Conservation (phyloP, 306 rosid species). For the Vigna hirtella region DNA sequence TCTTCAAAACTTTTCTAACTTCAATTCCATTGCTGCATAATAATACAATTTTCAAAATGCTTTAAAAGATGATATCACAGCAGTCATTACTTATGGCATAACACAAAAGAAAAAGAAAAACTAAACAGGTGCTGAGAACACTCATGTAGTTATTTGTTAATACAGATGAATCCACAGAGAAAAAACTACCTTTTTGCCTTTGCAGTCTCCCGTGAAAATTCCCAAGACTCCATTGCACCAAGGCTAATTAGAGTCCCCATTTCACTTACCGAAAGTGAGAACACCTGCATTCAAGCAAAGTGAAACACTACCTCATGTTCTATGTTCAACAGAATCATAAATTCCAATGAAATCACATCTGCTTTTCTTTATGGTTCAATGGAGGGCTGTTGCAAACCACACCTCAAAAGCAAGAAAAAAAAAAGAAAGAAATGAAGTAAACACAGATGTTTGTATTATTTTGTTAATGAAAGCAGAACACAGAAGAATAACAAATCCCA, state of each 20-base stretch:
- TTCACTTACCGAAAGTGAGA: conserved; percentile 83
- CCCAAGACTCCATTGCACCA: conserved; percentile 71
- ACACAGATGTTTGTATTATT: no score
- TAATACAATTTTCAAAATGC: conserved; percentile 28
- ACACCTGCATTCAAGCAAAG: conserved; percentile 63
- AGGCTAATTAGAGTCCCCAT: conserved; percentile 81
- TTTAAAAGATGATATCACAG: conserved; percentile 20
- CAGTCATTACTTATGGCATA: not conserved
- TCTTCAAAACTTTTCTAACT: conserved; percentile 80
- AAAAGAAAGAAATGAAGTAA: no score
- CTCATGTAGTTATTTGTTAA: not conserved
- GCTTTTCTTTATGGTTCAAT: not conserved
- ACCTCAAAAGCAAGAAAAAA: no score
- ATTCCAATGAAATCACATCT: conserved; percentile 28
- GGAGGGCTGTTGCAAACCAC: not conserved
- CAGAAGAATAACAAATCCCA: no score
- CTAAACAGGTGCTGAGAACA: not conserved
- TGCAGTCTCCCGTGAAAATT: conserved; percentile 75
- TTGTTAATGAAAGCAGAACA: no score
- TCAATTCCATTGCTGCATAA: conserved; percentile 78
- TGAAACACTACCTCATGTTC: conserved; percentile 35
- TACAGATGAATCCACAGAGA: conserved; percentile 10
- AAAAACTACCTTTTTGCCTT: conserved; percentile 72
- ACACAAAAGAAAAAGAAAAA: no score
- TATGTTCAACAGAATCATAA: conserved; percentile 8